Conservation (phyloP, 2,329 filamentous ascomycete species). For the Ophiognomonia clavigignenti-juglandacearum region DNA sequence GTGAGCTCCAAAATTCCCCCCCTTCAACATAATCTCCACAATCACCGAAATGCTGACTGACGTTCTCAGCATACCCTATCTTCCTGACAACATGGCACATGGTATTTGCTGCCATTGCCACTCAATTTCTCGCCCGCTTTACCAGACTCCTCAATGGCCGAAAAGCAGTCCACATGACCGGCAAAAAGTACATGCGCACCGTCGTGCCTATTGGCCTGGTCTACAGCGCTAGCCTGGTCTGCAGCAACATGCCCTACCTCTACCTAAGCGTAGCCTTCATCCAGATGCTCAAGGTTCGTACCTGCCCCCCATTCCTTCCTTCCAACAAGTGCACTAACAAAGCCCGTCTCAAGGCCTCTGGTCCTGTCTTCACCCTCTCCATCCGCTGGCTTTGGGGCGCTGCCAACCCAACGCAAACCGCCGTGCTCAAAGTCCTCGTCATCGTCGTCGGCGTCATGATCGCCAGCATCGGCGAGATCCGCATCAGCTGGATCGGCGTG, state of each 20-base stretch:
- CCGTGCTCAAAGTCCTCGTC: slow-evolving; percentile 43
- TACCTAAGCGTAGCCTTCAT: slow-evolving; percentile 94
- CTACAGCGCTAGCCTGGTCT: slow-evolving; percentile 90
- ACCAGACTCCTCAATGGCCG: slow-evolving; percentile 85
- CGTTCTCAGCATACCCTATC: too few species aligned
- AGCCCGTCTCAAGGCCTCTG: too few species aligned
- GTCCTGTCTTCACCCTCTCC: slow-evolving; percentile 62
- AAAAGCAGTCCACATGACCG: slow-evolving; percentile 93
- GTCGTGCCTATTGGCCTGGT: slow-evolving; percentile 91
- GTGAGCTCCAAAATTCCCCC: slow-evolving; percentile 43
- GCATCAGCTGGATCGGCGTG: slow-evolving; percentile 63
- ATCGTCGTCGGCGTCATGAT: slow-evolving; percentile 49
- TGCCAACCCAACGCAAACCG: slow-evolving; percentile 39
- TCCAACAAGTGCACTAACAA: too few species aligned
- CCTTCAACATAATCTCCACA: too few species aligned
- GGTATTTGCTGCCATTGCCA: slow-evolving; percentile 84
- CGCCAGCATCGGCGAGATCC: slow-evolving; percentile 58
- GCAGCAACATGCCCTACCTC: slow-evolving; percentile 88
- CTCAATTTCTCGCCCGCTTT: slow-evolving; percentile 82
- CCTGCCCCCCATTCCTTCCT: too few species aligned
- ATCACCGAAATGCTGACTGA: too few species aligned
- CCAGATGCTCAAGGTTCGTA: slow-evolving; percentile 85
- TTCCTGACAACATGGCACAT: slow-evolving; percentile 95
- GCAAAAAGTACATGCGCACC: slow-evolving; percentile 80
- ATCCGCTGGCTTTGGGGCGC: slow-evolving; percentile 57